Evolutionary conservation across 371 early-diverging fungal genomes (phyloP).

Genomic region (Mortierella sp.): DNA sequence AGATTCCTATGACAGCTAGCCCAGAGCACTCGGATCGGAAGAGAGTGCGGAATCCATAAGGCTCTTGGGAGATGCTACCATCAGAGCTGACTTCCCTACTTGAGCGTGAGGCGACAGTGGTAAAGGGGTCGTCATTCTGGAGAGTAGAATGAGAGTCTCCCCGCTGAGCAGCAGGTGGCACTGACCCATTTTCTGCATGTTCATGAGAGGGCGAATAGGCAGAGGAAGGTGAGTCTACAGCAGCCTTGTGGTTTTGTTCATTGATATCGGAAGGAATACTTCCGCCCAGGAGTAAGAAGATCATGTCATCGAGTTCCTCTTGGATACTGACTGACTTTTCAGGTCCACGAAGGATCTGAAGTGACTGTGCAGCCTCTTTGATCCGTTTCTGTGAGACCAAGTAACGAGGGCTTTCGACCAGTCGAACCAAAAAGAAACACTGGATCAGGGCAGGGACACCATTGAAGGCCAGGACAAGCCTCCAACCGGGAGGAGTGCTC

Average conservation of each 20-base stretch:
- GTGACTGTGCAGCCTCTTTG: slow-evolving; percentile 71
- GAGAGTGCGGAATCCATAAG: slow-evolving; percentile 59
- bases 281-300: slow-evolving; percentile 60
- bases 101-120: not conserved
- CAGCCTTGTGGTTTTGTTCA: not conserved
- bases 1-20: slow-evolving; percentile 66
- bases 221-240: not conserved
- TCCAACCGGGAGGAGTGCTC: slow-evolving; percentile 76
- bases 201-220: not conserved
- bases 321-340: slow-evolving; percentile 59
- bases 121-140: not conserved
- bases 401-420: slow-evolving; percentile 86
- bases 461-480: slow-evolving; percentile 72
- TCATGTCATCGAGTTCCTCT: slow-evolving; percentile 74
- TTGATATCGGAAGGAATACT: not conserved
- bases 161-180: slow-evolving; percentile 8
- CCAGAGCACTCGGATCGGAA: slow-evolving; percentile 68
- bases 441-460: slow-evolving; percentile 79
- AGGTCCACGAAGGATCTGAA: slow-evolving; percentile 71
- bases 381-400: slow-evolving; percentile 70
- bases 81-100: not conserved
- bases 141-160: slow-evolving; percentile 19
- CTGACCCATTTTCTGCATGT: not conserved
- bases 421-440: slow-evolving; percentile 76
- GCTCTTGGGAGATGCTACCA: not conserved